Evolutionary conservation across 2,329 filamentous ascomycete species (phyloP), one percentile per base, ranked within the genome.

Genomic region (Aspergillus melleus): DNA sequence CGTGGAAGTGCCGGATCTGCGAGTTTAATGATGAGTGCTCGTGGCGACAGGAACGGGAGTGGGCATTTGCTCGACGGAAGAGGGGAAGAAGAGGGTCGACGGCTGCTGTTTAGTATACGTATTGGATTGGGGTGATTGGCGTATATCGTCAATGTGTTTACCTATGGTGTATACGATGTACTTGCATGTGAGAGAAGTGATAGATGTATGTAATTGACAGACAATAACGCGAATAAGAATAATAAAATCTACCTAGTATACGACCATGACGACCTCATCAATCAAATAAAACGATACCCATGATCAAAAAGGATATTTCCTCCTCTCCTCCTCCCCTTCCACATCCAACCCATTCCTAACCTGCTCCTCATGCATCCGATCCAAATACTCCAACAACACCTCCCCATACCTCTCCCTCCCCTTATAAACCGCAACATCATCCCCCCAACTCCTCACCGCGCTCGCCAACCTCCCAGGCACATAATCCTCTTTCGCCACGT

Each of bases 1-100:
- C 91, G 0, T 96, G 89, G 78, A 98, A 97, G 74, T 98, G 94
- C 72, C 80, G 86, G 20, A 86, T 83, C 24, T 98, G 94, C 70
- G 92, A 96, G 65, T 97, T 97, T 74, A 86, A 83, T 0, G 88
- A 91, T 2, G 82, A 80, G 2, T 98, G 94, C 73, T 83, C 84
- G 12, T 98, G 94, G 94, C 82, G 93, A 42, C 81, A 84, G 66
- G 81, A 81, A 11, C 88, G 90, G 75, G 86, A 93, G 57, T 82
- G 86, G 61, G 86, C 90, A 61, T 69, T 70, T 64, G 75, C 74
- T 56, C 72, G 66, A 62, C 74, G 72, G 60, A 74, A 70, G 60
- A 66, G 66, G 49, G 64, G 68, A 14, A 36, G 53, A 52, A 66
- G 58, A 63, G 70, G 62, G 60, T 57, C 36, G 19, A 49, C 50